Evolutionary conservation across 2,329 filamentous ascomycete species (phyloP).

Genomic region (Xylariaceae sp.): DNA sequence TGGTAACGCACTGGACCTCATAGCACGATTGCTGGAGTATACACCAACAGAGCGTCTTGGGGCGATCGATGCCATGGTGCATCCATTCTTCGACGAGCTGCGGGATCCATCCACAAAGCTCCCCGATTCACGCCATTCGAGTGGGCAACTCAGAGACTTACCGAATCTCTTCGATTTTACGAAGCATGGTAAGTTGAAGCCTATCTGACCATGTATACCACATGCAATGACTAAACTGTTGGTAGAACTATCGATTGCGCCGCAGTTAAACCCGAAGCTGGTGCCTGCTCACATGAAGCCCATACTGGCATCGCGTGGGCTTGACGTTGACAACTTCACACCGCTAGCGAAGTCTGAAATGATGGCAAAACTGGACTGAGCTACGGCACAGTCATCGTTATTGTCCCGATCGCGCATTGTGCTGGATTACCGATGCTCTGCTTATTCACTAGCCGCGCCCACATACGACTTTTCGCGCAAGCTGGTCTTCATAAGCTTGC

Average conservation of each 20-base stretch:
- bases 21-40: constrained; percentile 91
- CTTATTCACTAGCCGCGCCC: constrained; percentile 25
- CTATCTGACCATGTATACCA: not conserved
- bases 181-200: constrained; percentile 68
- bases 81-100: constrained; percentile 97
- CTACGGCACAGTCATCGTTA: constrained; percentile 24
- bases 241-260: constrained; percentile 91
- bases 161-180: constrained; percentile 91
- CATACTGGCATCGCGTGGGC: constrained; percentile 67
- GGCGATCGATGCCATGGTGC: constrained; percentile 93
- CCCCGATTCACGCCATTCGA: constrained; percentile 89
- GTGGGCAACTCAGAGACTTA: constrained; percentile 73
- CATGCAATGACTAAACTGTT: too few species aligned
- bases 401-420: constrained; percentile 23
- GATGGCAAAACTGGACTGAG: constrained; percentile 95
- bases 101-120: constrained; percentile 86
- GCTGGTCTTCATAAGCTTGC: constrained; percentile 12
- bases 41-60: constrained; percentile 93
- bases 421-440: constrained; percentile 28
- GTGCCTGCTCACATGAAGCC: constrained; percentile 80
- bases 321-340: constrained; percentile 92
- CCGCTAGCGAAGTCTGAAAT: constrained; percentile 92
- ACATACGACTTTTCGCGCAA: constrained; percentile 21
- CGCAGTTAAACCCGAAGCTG: constrained; percentile 79
- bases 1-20: constrained; percentile 87